These are phyloP conservation scores for Diplodia mutila DNA, from an alignment of 2,329 filamentous ascomycete genomes.

Conservation along the genomic window DNA sequence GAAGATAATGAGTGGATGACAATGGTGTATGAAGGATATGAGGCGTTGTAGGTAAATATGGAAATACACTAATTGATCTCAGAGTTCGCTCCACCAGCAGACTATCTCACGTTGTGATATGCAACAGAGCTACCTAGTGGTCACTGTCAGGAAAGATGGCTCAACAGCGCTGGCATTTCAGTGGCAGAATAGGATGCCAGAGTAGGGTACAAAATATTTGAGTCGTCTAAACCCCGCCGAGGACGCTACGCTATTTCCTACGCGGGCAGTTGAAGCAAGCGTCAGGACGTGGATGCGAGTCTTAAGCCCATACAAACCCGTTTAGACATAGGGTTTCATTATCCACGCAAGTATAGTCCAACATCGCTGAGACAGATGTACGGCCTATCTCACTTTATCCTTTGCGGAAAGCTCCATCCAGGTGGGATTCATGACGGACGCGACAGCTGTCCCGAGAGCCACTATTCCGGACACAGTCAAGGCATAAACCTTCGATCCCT, in stretches of 20 bases:
- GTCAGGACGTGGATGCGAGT: neutral
- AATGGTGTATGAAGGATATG: constrained; percentile 5
- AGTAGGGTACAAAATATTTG: neutral
- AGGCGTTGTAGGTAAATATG: constrained; percentile 17
- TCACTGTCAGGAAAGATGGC: neutral
- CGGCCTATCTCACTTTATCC: too few relatives aligned
- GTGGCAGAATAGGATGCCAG: too few relatives aligned
- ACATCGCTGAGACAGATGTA: too few relatives aligned
- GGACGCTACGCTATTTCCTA: neutral
- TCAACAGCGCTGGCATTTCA: too few relatives aligned
- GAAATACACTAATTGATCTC: constrained; percentile 4
- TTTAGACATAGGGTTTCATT: neutral
- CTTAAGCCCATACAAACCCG: neutral
- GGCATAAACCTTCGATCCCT: neutral
- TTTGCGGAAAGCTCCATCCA: too few relatives aligned
- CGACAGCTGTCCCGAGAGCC: neutral
- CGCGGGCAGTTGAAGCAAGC: neutral
- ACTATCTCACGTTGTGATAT: neutral
- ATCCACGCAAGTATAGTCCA: neutral
- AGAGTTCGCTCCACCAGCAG: neutral
- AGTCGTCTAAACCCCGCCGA: neutral
- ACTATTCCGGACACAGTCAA: neutral
- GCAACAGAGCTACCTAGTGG: neutral
- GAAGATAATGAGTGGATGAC: constrained; percentile 4
- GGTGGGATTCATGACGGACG: too few relatives aligned